Percentiles rank a stretch among this genome's conserved stretches.
phyloP scores from a whole-genome alignment of 768 basidiomycete species.

The Pisolithus microcarpus region DNA sequence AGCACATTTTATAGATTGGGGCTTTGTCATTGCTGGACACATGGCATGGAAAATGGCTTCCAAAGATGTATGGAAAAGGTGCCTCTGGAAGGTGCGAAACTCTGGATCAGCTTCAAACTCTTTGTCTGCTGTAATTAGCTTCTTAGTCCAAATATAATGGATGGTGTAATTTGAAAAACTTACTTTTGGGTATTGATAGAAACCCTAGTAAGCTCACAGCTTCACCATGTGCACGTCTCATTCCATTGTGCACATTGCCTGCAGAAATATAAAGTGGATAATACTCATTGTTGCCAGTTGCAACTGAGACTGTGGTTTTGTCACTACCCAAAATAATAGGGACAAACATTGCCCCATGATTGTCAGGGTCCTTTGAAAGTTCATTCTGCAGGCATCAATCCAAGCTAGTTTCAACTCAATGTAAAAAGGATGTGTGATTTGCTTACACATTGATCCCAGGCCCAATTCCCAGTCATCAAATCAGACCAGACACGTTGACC shows the following conservation, averaged over 20 bases:
- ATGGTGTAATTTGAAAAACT: too few relatives aligned
- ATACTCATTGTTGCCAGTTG: conserved; percentile 17
- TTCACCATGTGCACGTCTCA: conserved; percentile 6
- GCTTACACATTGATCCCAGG: not conserved
- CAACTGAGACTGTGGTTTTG: conserved; percentile 20
- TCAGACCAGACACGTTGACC: not conserved
- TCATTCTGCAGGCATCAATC: too few relatives aligned
- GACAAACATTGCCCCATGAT: conserved; percentile 12
- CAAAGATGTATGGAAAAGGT: conserved; percentile 26
- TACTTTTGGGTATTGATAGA: conserved; percentile 13
- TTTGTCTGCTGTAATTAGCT: not conserved
- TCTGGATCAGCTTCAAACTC: conserved; percentile 8
- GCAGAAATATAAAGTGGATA: conserved; percentile 14
- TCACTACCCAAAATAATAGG: conserved; percentile 18
- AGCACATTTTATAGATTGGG: conserved; percentile 16
- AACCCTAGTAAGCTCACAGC: conserved; percentile 7
- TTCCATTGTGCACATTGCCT: conserved; percentile 13
- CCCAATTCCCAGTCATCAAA: not conserved
- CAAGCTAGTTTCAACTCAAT: too few relatives aligned
- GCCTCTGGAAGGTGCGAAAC: conserved; percentile 24
- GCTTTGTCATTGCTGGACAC: conserved; percentile 19
- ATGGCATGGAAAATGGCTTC: conserved; percentile 18
- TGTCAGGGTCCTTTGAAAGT: conserved; percentile 4
- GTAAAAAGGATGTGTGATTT: conserved; percentile 7
- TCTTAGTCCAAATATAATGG: too few relatives aligned